Percentiles rank a stretch among this genome's conserved stretches.
These are phyloP conservation scores for Mucor sp. DNA, from an alignment of 371 early-diverging fungal genomes.

Conservation along the genomic window DNA sequence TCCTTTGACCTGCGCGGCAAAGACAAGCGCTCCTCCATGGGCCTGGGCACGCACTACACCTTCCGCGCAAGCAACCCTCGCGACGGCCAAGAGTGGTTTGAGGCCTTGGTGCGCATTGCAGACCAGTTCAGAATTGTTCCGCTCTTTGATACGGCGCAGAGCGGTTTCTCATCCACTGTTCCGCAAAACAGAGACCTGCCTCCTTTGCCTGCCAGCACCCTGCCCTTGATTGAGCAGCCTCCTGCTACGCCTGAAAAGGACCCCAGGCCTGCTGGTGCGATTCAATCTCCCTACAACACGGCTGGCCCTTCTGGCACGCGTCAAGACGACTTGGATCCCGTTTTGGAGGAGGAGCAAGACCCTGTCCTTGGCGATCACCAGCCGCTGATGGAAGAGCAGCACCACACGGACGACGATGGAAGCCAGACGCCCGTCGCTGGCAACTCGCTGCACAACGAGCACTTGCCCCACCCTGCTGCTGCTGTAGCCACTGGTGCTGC, in stretches of 20 bases:
- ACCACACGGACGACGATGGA: neutral
- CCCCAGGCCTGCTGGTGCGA: neutral
- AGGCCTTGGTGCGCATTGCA: neutral
- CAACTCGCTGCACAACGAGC: neutral
- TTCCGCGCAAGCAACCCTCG: conserved; percentile 12
- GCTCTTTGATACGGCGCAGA: conserved; percentile 7
- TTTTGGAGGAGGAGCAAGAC: neutral
- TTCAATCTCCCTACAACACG: conserved; percentile 1
- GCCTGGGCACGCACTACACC: conserved; percentile 3
- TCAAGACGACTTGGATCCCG: neutral
- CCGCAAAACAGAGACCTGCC: conserved; percentile 18
- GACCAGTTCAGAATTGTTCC: conserved; percentile 12
- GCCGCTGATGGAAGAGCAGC: neutral
- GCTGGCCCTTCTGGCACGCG: neutral
- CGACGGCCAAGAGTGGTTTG: conserved; percentile 19
- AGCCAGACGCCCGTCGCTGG: neutral
- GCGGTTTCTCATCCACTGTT: neutral
- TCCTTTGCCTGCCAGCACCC: conserved; percentile 19
- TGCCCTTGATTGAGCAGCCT: conserved; percentile 5
- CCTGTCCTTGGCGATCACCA: neutral
- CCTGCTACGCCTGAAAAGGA: neutral
- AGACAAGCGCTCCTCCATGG: conserved; percentile 22
- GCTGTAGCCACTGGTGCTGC: neutral
- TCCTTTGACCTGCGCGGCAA: conserved; percentile 33
- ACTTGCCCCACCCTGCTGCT: neutral